These are phyloP conservation scores for Pterulicium gracile DNA, from an alignment of 1,284 basidiomycete species.

Conservation along the genomic window DNA sequence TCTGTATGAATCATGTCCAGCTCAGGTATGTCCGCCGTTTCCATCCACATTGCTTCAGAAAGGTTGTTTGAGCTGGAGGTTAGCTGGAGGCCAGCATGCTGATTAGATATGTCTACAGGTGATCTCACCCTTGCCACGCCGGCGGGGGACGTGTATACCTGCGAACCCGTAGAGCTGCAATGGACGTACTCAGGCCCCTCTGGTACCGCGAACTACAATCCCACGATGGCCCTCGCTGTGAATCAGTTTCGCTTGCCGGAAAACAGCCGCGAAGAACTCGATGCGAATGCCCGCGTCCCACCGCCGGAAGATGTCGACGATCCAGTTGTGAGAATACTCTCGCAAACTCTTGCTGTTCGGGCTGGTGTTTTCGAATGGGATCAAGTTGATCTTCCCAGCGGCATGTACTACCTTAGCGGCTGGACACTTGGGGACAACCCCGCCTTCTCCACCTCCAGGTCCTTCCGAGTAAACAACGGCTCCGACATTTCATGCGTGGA, in stretches of 20 bases:
- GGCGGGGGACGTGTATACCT: not conserved
- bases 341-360: not conserved
- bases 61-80: not conserved
- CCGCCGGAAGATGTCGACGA: not conserved
- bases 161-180: not conserved
- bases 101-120: not conserved
- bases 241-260: not conserved
- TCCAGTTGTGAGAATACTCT: not conserved
- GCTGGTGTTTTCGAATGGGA: not conserved
- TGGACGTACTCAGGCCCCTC: not conserved
- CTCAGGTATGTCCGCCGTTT: not conserved
- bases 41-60: not conserved
- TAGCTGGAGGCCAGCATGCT: not conserved
- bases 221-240: not conserved
- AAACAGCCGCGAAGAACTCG: not conserved
- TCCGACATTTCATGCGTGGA: not conserved
- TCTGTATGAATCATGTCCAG: not conserved
- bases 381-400: not conserved
- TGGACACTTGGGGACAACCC: not conserved
- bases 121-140: not conserved
- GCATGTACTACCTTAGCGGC: not conserved
- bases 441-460: not conserved
- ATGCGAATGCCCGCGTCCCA: not conserved
- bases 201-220: not conserved
- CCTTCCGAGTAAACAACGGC: not conserved